Conservation (phyloP, 2,329 filamentous ascomycete species). For the Coniochaeta ligniaria region DNA sequence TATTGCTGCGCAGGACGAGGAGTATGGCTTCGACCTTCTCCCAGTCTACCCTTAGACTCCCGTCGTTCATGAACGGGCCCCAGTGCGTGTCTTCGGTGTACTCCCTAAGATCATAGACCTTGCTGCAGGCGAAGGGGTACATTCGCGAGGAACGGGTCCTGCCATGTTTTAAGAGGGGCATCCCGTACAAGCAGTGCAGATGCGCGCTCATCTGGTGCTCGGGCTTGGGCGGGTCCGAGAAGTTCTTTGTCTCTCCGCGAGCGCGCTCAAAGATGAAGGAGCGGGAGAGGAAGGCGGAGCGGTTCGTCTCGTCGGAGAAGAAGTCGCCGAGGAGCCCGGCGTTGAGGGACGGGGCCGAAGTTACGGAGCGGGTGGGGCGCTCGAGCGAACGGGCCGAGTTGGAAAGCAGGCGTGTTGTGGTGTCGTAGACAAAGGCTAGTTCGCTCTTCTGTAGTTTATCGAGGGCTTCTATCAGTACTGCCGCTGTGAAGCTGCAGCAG, state of each 20-base stretch:
- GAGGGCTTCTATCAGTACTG: background rate
- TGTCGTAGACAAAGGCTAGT: slow-evolving; percentile 39
- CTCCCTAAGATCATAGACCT: slow-evolving; percentile 67
- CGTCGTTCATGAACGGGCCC: slow-evolving; percentile 66
- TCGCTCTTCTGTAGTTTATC: slow-evolving; percentile 17
- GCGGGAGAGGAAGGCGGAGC: slow-evolving; percentile 53
- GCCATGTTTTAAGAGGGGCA: slow-evolving; percentile 39
- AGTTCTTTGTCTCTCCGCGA: slow-evolving; percentile 23
- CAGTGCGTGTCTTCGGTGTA: slow-evolving; percentile 56
- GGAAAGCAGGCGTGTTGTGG: slow-evolving; percentile 35
- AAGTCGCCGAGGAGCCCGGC: slow-evolving; percentile 33
- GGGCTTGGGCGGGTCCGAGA: slow-evolving; percentile 23
- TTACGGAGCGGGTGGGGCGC: background rate
- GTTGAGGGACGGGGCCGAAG: slow-evolving; percentile 39
- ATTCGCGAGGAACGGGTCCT: slow-evolving; percentile 27
- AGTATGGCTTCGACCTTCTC: slow-evolving; percentile 72
- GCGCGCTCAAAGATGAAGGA: slow-evolving; percentile 58
- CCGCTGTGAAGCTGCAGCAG: background rate
- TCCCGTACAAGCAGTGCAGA: slow-evolving; percentile 62
- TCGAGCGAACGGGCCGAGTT: background rate
- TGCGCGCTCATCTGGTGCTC: slow-evolving; percentile 61
- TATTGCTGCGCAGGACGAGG: slow-evolving; percentile 59
- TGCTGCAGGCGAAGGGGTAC: slow-evolving; percentile 57
- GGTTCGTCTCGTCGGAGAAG: slow-evolving; percentile 40
- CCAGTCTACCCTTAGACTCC: slow-evolving; percentile 61